Evolutionary conservation across 257 asterid genomes (phyloP).

Genomic region (Paulownia fortunei): DNA sequence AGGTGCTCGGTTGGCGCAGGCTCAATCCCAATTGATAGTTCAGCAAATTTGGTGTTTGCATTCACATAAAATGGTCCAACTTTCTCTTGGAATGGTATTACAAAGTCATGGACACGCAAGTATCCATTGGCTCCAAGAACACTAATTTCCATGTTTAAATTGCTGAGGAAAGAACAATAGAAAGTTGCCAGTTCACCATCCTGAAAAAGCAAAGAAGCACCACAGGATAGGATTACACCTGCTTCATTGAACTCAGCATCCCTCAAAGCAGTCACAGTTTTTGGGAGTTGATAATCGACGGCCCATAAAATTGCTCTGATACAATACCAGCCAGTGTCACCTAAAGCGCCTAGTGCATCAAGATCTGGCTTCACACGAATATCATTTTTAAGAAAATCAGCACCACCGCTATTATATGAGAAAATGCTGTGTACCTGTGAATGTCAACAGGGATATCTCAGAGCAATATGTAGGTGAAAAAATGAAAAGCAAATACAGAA

Average conservation of each 20-base stretch:
- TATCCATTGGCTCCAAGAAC: slow-evolving; percentile 63
- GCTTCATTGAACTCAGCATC: slow-evolving; percentile 38
- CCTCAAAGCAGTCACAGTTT: slow-evolving; percentile 31
- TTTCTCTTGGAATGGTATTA: slow-evolving; percentile 60
- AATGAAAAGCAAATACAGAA: not conserved
- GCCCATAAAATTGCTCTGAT: slow-evolving; percentile 47
- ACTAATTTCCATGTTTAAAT: slow-evolving; percentile 58
- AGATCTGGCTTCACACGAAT: slow-evolving; percentile 51
- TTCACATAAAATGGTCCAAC: slow-evolving; percentile 47
- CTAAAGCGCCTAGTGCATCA: slow-evolving; percentile 45
- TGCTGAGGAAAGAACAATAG: slow-evolving; percentile 60
- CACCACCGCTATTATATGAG: slow-evolving; percentile 33
- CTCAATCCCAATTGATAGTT: slow-evolving; percentile 42
- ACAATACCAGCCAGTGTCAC: slow-evolving; percentile 49
- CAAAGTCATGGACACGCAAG: slow-evolving; percentile 56
- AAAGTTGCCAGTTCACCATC: slow-evolving; percentile 50
- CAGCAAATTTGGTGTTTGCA: slow-evolving; percentile 41
- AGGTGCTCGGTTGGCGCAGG: slow-evolving; percentile 49
- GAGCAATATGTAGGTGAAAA: not conserved
- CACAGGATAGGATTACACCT: slow-evolving; percentile 40
- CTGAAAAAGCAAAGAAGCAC: slow-evolving; percentile 35
- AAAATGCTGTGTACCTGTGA: slow-evolving; percentile 40
- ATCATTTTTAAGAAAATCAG: slow-evolving; percentile 38
- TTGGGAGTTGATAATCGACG: slow-evolving; percentile 39
- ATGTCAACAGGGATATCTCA: not conserved